phyloP scores from a whole-genome alignment of 148 eudicot species.

The Vaccinium corymbosum region DNA sequence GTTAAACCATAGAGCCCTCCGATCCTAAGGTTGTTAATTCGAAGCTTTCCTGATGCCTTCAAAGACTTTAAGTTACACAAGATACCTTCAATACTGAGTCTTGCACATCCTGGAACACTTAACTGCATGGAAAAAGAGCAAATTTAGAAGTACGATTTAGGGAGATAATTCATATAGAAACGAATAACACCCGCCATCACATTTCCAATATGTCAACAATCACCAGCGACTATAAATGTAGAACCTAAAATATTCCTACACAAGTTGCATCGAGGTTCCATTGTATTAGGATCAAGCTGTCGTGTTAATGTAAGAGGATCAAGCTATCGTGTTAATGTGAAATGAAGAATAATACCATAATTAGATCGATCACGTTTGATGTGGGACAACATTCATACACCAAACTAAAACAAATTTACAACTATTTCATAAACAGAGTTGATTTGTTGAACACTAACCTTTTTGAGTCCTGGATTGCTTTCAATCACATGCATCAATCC shows the following conservation, averaged over 20 bases:
- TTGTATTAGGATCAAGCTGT: background rate
- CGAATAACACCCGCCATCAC: background rate
- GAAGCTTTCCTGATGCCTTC: constrained; percentile 24
- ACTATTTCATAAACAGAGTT: background rate
- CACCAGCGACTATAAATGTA: background rate
- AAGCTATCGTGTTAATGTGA: background rate
- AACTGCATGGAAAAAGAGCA: constrained; percentile 32
- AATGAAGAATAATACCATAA: background rate
- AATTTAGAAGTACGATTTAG: background rate
- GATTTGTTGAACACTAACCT: constrained; percentile 25
- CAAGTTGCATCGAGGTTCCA: background rate
- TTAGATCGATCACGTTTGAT: background rate
- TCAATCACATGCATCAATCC: constrained; percentile 38
- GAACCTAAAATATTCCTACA: background rate
- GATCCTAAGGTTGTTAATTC: constrained; percentile 34
- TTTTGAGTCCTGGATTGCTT: constrained; percentile 34
- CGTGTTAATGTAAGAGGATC: background rate
- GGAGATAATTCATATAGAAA: background rate
- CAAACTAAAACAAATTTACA: background rate
- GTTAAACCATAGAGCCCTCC: constrained; percentile 32
- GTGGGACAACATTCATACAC: constrained; percentile 8
- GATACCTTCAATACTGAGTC: constrained; percentile 30
- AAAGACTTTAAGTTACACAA: constrained; percentile 29
- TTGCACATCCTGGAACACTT: constrained; percentile 35
- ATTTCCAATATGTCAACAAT: background rate